Percentiles rank a stretch among this genome's conserved stretches.
phyloP scores from a whole-genome alignment of 1,284 basidiomycete species.

The Boletus austroedulis region DNA sequence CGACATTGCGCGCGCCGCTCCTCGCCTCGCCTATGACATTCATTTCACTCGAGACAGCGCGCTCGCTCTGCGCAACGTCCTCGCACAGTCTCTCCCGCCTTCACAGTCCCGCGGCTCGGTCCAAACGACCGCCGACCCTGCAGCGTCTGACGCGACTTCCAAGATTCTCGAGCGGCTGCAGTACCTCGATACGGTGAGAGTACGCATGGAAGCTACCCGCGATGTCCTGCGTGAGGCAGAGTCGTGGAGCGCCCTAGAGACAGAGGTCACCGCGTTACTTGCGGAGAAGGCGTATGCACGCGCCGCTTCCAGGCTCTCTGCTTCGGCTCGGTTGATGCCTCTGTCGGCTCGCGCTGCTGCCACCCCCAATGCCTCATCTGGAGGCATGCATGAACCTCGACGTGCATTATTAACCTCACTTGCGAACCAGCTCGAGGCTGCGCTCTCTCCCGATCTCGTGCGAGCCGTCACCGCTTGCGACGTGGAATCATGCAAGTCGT shows the following conservation, averaged over 20 bases:
- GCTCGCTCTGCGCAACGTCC: constrained; percentile 62
- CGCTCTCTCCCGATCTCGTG: constrained; percentile 81
- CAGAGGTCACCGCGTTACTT: constrained; percentile 82
- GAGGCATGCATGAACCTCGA: constrained; percentile 65
- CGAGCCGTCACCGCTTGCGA: constrained; percentile 78
- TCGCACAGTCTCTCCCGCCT: constrained; percentile 57
- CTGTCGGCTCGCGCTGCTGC: constrained; percentile 86
- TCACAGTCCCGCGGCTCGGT: constrained; percentile 34
- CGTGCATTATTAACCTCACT: constrained; percentile 82
- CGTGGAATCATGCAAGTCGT: constrained; percentile 66
- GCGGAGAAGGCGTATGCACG: constrained; percentile 76
- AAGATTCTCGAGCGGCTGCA: constrained; percentile 71
- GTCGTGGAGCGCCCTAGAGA: constrained; percentile 90
- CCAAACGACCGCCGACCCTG: neutral
- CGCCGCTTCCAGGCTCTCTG: constrained; percentile 84
- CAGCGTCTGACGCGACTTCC: constrained; percentile 45
- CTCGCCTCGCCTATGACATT: constrained; percentile 86
- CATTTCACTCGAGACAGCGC: constrained; percentile 94
- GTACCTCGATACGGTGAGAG: constrained; percentile 78
- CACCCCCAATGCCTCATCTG: constrained; percentile 17
- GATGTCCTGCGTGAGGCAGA: constrained; percentile 89
- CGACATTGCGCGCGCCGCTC: constrained; percentile 84
- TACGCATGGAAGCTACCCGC: constrained; percentile 80
- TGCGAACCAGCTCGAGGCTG: constrained; percentile 91
- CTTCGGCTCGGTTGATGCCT: constrained; percentile 82